Percentiles rank a stretch among this genome's conserved stretches.
Conservation (phyloP, 345 rosid genomes). For the Punica granatum region DNA sequence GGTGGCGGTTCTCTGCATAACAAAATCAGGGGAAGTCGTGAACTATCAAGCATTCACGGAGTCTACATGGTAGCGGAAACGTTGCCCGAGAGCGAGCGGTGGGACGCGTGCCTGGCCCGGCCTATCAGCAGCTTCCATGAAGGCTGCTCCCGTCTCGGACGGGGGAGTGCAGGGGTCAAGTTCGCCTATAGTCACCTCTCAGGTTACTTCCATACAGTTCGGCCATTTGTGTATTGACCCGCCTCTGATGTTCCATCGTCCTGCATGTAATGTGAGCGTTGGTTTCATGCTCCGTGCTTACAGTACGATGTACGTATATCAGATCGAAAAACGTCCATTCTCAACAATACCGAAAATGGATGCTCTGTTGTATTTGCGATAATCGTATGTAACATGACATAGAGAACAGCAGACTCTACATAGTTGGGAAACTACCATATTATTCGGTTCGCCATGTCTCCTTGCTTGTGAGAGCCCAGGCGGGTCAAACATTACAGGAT, state of each 20-base stretch:
- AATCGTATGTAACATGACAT: not conserved
- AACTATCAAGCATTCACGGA: constrained; percentile 94
- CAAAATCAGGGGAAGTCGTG: constrained; percentile 83
- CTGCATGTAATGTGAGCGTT: constrained; percentile 31
- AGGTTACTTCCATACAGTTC: constrained; percentile 62
- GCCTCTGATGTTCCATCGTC: constrained; percentile 48
- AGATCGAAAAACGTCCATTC: not conserved
- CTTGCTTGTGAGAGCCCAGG: too few relatives aligned
- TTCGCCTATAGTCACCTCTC: constrained; percentile 75
- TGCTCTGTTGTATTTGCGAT: not conserved
- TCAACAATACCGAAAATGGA: not conserved
- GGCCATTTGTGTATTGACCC: constrained; percentile 66
- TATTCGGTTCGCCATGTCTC: too few relatives aligned
- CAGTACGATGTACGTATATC: not conserved
- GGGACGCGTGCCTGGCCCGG: constrained; percentile 90
- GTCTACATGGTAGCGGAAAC: constrained; percentile 85
- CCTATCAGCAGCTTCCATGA: constrained; percentile 87
- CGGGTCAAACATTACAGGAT: not conserved
- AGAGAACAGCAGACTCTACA: not conserved
- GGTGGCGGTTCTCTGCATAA: constrained; percentile 95
- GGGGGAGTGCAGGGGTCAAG: constrained; percentile 59
- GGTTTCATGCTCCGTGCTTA: not conserved
- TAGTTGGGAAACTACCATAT: too few relatives aligned
- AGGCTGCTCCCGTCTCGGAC: constrained; percentile 56
- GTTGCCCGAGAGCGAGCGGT: constrained; percentile 91